Evolutionary conservation across 2,329 filamentous ascomycete genomes (phyloP).

Genomic region (Truncatella angustata): DNA sequence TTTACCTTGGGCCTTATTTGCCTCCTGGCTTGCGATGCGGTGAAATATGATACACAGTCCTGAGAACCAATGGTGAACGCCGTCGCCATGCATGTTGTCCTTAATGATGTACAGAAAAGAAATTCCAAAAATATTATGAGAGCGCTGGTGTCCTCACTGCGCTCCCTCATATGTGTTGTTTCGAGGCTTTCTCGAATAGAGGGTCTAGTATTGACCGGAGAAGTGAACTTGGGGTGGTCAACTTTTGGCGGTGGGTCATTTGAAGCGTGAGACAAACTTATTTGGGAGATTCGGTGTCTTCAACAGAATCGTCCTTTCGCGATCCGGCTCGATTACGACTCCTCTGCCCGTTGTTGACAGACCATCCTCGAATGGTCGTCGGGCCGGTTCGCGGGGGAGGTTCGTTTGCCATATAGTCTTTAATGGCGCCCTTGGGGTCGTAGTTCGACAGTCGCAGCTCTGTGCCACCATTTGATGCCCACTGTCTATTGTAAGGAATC

Average conservation of each 20-base stretch:
- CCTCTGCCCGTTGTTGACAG: conserved; percentile 39
- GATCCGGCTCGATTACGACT: conserved; percentile 19
- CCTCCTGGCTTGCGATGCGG: neutral
- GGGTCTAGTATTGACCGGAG: no score
- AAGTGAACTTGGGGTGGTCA: no score
- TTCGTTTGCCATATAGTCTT: conserved; percentile 54
- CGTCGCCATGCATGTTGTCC: conserved; percentile 1
- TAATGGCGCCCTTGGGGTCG: conserved; percentile 52
- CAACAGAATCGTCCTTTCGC: conserved; percentile 22
- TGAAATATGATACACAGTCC: neutral
- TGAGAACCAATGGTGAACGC: neutral
- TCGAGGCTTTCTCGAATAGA: no score
- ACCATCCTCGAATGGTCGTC: conserved; percentile 58
- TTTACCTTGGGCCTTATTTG: no score
- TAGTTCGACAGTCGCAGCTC: conserved; percentile 60
- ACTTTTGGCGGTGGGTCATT: neutral
- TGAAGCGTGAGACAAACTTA: neutral
- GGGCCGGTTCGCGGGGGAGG: conserved; percentile 55
- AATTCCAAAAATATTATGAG: neutral
- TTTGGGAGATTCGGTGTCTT: conserved; percentile 15
- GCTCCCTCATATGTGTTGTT: no score
- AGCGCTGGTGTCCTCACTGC: no score
- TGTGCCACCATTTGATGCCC: conserved; percentile 42
- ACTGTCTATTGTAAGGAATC: conserved; percentile 48
- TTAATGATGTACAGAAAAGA: neutral